Percentiles rank a stretch among this genome's conserved stretches.
phyloP scores from a whole-genome alignment of 108 stramenopile species.

The Stephanodiscus triporus region DNA sequence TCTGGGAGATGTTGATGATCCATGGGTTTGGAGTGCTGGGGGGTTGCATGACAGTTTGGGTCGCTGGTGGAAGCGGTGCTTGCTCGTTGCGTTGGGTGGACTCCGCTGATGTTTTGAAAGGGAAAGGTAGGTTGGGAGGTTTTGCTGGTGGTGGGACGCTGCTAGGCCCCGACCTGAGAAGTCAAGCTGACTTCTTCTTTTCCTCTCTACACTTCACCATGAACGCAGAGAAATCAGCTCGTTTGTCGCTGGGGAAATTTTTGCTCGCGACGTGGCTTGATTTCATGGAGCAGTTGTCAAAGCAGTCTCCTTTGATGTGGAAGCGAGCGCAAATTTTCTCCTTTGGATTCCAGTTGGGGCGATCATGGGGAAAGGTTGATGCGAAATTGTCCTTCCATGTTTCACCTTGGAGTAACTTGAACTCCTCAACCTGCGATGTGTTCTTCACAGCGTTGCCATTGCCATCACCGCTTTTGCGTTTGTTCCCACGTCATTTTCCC shows the following conservation, averaged over 20 bases:
- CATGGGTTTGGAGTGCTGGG: background rate
- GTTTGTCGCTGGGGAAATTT: no score
- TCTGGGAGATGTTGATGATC: background rate
- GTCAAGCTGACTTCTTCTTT: background rate
- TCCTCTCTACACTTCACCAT: no score
- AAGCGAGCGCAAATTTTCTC: background rate
- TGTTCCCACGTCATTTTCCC: background rate
- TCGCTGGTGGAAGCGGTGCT: background rate
- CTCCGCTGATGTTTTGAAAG: no score
- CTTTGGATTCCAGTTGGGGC: background rate
- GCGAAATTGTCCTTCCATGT: background rate
- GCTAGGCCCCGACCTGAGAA: no score
- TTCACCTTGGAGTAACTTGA: background rate
- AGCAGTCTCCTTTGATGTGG: slow-evolving; percentile 8
- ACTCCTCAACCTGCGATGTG: background rate
- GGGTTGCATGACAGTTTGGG: no score
- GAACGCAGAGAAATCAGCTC: background rate
- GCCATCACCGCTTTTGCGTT: background rate
- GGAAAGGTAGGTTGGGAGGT: no score
- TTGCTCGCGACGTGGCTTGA: no score
- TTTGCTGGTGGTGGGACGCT: no score
- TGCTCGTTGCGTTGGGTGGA: background rate
- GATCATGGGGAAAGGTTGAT: background rate
- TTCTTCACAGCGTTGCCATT: background rate
- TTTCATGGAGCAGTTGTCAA: slow-evolving; percentile 1